These are phyloP conservation scores for Knufia petricola DNA, from an alignment of 2,329 filamentous ascomycete species.

Conservation along the genomic window DNA sequence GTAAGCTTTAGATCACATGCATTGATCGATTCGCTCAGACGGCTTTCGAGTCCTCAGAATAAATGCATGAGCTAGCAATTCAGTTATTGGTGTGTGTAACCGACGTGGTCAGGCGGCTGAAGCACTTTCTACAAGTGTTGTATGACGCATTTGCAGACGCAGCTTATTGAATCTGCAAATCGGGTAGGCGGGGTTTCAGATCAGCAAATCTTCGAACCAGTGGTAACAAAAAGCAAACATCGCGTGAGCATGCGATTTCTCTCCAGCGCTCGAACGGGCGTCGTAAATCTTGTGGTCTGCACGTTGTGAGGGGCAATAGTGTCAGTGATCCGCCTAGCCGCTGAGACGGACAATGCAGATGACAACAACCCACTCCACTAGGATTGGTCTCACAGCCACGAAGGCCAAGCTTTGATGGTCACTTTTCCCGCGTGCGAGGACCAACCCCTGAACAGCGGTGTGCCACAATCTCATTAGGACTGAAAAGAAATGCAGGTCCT, in stretches of 20 bases:
- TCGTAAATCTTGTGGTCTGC: too few relatives aligned
- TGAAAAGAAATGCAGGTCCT: not conserved
- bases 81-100: too few relatives aligned
- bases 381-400: not conserved
- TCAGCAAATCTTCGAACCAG: not conserved
- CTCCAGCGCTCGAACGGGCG: too few relatives aligned
- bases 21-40: not conserved
- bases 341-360: not conserved
- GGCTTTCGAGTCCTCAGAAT: not conserved
- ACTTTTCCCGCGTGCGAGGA: not conserved
- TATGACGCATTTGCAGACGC: not conserved
- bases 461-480: not conserved
- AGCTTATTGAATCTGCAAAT: not conserved
- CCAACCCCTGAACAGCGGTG: conserved; percentile 1
- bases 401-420: not conserved
- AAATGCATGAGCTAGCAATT: not conserved
- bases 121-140: too few relatives aligned
- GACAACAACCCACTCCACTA: not conserved
- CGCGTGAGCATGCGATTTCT: too few relatives aligned
- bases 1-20: not conserved
- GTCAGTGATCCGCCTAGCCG: too few relatives aligned
- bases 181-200: not conserved
- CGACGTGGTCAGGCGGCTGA: not conserved
- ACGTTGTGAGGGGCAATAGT: too few relatives aligned
- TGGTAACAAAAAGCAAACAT: not conserved